Evolutionary conservation across 2,329 filamentous ascomycete species (phyloP).

Genomic region (Westerdykella ornata): DNA sequence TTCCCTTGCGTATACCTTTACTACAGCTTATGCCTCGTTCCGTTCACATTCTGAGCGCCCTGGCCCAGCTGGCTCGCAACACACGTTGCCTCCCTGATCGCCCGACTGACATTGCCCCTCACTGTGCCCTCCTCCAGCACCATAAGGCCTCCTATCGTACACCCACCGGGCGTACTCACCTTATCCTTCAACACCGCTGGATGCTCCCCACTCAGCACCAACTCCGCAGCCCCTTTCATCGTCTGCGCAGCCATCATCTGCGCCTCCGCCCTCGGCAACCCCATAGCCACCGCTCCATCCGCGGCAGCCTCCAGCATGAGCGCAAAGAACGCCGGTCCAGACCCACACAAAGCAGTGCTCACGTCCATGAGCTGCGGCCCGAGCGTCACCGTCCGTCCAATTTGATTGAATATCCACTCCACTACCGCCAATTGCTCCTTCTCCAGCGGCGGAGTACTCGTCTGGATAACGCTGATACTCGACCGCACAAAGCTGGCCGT

Average conservation of each 20-base stretch:
- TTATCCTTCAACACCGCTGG: conserved; percentile 69
- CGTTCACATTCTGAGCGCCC: conserved; percentile 46
- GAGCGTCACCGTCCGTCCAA: conserved; percentile 64
- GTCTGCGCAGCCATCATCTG: conserved; percentile 72
- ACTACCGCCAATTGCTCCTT: conserved; percentile 52
- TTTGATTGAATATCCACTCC: conserved; percentile 69
- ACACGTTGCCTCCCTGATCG: conserved; percentile 63
- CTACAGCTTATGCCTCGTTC: conserved; percentile 27
- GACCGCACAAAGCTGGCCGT: conserved; percentile 72
- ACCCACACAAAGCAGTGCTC: conserved; percentile 66
- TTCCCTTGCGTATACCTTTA: not conserved
- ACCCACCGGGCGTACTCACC: conserved; percentile 70
- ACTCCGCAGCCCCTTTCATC: conserved; percentile 64
- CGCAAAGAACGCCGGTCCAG: conserved; percentile 69
- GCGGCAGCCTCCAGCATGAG: conserved; percentile 68
- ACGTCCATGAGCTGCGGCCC: conserved; percentile 64
- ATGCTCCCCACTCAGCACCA: conserved; percentile 66
- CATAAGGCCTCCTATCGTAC: conserved; percentile 67
- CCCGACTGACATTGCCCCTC: conserved; percentile 59
- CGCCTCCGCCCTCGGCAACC: conserved; percentile 64
- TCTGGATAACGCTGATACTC: conserved; percentile 71
- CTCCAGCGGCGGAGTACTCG: conserved; percentile 52
- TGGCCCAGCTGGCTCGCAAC: conserved; percentile 61
- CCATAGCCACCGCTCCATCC: conserved; percentile 74
- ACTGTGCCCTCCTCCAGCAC: conserved; percentile 67